Conservation (phyloP, 169 alveolate species). For the Cryptosporidium tyzzeri region DNA sequence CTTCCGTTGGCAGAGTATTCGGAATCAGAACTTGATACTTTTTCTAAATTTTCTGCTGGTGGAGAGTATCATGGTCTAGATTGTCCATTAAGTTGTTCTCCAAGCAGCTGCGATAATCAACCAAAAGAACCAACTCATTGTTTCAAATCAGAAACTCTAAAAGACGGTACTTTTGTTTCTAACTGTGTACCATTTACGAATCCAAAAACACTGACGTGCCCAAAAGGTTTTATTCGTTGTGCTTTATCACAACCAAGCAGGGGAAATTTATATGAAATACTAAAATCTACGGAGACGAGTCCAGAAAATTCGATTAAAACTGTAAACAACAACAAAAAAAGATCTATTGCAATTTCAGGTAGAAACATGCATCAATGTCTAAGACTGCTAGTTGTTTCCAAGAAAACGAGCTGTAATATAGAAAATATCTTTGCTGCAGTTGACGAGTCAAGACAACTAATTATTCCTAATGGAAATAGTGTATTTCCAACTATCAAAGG, state of each 20-base stretch:
- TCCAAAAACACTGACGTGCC: slow-evolving; percentile 43
- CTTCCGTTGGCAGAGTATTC: slow-evolving; percentile 73
- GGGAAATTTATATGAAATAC: slow-evolving; percentile 66
- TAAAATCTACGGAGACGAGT: slow-evolving; percentile 9
- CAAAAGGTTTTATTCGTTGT: slow-evolving; percentile 63
- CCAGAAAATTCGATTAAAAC: neutral
- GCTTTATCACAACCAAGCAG: slow-evolving; percentile 74
- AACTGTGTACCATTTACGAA: slow-evolving; percentile 63
- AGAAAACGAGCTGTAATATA: slow-evolving; percentile 47
- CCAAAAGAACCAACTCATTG: slow-evolving; percentile 67
- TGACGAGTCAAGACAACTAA: slow-evolving; percentile 60
- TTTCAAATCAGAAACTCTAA: slow-evolving; percentile 58
- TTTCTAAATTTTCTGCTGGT: slow-evolving; percentile 41
- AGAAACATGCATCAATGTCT: slow-evolving; percentile 75
- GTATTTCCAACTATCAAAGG: slow-evolving; percentile 58
- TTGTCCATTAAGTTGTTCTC: slow-evolving; percentile 70
- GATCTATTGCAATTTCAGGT: slow-evolving; percentile 68
- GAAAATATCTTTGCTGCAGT: slow-evolving; percentile 70
- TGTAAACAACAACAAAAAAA: slow-evolving; percentile 8
- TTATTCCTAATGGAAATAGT: slow-evolving; percentile 67
- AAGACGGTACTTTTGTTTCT: slow-evolving; percentile 51
- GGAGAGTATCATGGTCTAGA: slow-evolving; percentile 74
- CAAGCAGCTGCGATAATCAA: slow-evolving; percentile 61
- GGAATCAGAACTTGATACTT: slow-evolving; percentile 40
- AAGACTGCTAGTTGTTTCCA: slow-evolving; percentile 59